phyloP scores from a whole-genome alignment of 176 grass and related monocot genomes.

The Pontederia paniculata region DNA sequence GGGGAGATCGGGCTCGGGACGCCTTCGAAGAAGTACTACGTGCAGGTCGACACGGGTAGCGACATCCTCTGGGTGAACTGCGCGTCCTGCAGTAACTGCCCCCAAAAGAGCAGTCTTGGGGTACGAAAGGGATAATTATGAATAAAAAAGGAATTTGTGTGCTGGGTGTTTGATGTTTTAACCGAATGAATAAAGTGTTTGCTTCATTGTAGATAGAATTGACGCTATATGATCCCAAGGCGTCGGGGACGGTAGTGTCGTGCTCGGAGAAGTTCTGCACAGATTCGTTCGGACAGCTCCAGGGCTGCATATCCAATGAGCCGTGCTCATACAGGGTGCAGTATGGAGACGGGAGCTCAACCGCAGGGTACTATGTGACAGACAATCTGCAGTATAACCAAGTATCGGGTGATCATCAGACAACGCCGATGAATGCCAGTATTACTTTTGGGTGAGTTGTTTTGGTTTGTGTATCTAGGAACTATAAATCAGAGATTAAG shows the following conservation, averaged over 20 bases:
- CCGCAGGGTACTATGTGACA: conserved; percentile 51
- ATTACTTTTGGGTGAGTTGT: conserved; percentile 69
- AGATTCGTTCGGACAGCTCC: conserved; percentile 14
- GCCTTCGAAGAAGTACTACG: conserved; percentile 66
- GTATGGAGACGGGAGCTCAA: conserved; percentile 87
- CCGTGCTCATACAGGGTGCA: conserved; percentile 56
- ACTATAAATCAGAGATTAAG: background rate
- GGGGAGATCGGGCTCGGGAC: conserved; percentile 62
- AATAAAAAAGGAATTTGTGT: background rate
- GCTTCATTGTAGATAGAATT: conserved; percentile 50
- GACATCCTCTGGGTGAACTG: conserved; percentile 97
- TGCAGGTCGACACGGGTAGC: conserved; percentile 97
- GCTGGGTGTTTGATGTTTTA: background rate
- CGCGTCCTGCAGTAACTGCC: conserved; percentile 56
- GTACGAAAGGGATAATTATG: conserved; percentile 19
- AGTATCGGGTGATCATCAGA: conserved; percentile 50
- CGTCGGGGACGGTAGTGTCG: conserved; percentile 41
- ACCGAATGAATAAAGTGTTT: background rate
- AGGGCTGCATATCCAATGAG: conserved; percentile 16
- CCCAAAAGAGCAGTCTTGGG: conserved; percentile 70
- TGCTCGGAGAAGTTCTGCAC: conserved; percentile 63
- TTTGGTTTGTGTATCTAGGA: background rate
- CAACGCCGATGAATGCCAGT: conserved; percentile 39
- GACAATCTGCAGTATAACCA: conserved; percentile 55
- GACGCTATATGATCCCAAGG: conserved; percentile 69